Evolutionary conservation across 257 asterid species (phyloP).

Genomic region (Agastache rugosa): DNA sequence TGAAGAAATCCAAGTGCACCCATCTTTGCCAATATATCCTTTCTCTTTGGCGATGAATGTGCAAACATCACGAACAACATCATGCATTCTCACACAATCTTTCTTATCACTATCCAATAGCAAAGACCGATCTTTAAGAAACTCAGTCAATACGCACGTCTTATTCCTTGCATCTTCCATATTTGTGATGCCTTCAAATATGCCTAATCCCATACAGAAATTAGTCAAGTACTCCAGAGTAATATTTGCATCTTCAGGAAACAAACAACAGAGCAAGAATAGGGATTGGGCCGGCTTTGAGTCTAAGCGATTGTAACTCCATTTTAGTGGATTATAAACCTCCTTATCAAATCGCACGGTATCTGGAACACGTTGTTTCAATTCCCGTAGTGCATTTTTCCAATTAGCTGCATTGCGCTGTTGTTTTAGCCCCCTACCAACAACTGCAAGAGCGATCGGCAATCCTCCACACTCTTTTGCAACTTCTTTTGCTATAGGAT

Average conservation of each 20-base stretch:
- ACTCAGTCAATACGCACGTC: neutral
- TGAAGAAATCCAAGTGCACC: constrained; percentile 32
- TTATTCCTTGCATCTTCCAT: too few species aligned
- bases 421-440: constrained; percentile 22
- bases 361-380: too few species aligned
- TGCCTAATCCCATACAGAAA: too few species aligned
- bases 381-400: too few species aligned
- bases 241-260: constrained; percentile 29
- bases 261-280: constrained; percentile 30
- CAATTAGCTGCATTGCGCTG: neutral
- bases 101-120: neutral
- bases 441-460: constrained; percentile 41
- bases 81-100: constrained; percentile 24
- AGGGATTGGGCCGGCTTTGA: neutral
- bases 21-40: neutral
- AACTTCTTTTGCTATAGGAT: constrained; percentile 24
- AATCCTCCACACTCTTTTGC: constrained; percentile 40
- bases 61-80: constrained; percentile 31
- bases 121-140: constrained; percentile 25
- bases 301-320: neutral
- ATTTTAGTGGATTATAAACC: too few species aligned
- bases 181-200: too few species aligned
- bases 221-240: neutral
- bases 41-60: neutral
- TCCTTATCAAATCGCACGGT: too few species aligned